phyloP scores from a whole-genome alignment of 306 rosid species.

The Cucurbita maxima region DNA sequence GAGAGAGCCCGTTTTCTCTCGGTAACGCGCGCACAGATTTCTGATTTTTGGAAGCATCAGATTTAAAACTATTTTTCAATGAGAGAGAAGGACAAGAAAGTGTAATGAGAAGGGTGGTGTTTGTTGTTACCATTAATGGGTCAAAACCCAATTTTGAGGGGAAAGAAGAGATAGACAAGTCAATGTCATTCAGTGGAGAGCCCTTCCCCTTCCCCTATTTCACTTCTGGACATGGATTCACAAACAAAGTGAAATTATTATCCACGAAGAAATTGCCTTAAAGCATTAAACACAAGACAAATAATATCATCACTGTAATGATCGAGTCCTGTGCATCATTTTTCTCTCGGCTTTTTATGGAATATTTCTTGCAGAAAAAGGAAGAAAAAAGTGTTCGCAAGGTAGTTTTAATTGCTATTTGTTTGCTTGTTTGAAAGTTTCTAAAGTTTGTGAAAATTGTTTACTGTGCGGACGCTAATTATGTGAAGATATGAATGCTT shows the following conservation, averaged over 20 bases:
- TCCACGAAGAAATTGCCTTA: background rate
- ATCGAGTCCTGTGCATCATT: background rate
- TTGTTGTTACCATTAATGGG: conserved; percentile 24
- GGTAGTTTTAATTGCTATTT: background rate
- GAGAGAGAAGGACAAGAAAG: conserved; percentile 21
- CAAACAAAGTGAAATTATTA: too few relatives aligned
- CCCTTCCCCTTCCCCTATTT: background rate
- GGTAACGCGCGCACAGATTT: too few relatives aligned
- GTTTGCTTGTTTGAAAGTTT: background rate
- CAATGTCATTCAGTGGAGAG: background rate
- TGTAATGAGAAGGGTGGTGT: conserved; percentile 21
- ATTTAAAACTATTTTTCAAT: background rate
- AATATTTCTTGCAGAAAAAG: background rate
- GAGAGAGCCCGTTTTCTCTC: conserved; percentile 5
- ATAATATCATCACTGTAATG: background rate
- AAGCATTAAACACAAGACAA: background rate
- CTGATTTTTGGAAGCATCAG: conserved; percentile 19
- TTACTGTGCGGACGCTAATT: background rate
- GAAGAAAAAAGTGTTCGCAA: background rate
- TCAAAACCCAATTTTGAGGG: conserved; percentile 29
- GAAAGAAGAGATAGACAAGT: conserved; percentile 10
- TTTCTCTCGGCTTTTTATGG: background rate
- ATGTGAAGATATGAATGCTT: background rate
- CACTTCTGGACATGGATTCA: background rate
- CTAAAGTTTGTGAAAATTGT: background rate